Evolutionary conservation across 2,329 filamentous ascomycete genomes (phyloP), one percentile per base, ranked within the genome.

Genomic region (Hymenoscyphus repandus): DNA sequence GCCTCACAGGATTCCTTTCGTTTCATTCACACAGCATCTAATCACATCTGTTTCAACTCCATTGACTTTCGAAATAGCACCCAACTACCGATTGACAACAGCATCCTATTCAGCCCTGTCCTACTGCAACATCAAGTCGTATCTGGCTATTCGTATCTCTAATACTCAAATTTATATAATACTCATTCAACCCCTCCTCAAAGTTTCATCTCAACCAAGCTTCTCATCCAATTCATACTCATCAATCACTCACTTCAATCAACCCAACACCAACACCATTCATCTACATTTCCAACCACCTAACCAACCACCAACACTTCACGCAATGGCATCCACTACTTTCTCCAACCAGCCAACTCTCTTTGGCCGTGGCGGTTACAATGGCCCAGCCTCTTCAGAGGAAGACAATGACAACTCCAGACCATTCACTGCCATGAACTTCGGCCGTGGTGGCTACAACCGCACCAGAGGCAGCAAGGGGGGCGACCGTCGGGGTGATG

Each of bases 381-480:
- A 59, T 40, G 56, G 55, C 2, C 58, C 60, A 18, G 51, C 34
- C 6, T 17, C 17, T 7, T 13, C 15, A 9, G 48, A 49, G 10
- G 47, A 50, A 13, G 42, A 50, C 37, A 27, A 27, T 7, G 38
- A 22, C 44, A 47, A 12, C 38, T 17, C 41, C 13, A 20, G 2
- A 41, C 45, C 52, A 11, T 13, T 15, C 10, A n/a, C 33, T 13
- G 32, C 44, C 17, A 36, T 37, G 32, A 44, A 31, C 47, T 41
- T 42, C 30, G 60, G 62, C 11, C 58, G 59, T 6, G 58, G 58
- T 5, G 62, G 58, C 20, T 63, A 63, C 54, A 64, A 62, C 53
- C 62, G 63, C 45, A 12, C 15, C 51, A 56, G 56, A 39, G 60
- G 61, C 6, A 57, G 58, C 9, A 55, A 56, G 3, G 60, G 56